Evolutionary conservation across 805 yeast species (phyloP).

Genomic region (Jamesozyma hellenica): DNA sequence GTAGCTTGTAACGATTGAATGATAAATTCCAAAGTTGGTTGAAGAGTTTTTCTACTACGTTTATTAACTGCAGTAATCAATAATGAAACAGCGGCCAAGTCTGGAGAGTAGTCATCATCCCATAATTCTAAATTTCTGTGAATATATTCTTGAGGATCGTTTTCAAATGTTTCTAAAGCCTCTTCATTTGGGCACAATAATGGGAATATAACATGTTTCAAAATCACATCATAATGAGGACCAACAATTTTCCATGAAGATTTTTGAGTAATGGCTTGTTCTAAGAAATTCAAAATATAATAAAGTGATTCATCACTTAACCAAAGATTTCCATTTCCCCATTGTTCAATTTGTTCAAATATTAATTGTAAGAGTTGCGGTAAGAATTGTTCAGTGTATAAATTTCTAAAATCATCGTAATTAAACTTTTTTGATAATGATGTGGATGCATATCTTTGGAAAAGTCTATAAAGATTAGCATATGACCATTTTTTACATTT

Average conservation of each 20-base stretch:
- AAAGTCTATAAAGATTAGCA: constrained; percentile 63
- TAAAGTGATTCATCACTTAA: constrained; percentile 54
- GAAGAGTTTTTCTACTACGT: constrained; percentile 49
- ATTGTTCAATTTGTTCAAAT: constrained; percentile 56
- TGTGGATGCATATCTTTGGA: constrained; percentile 57
- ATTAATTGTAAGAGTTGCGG: constrained; percentile 64
- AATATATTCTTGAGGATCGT: constrained; percentile 82
- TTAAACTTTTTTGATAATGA: constrained; percentile 37
- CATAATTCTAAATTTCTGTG: constrained; percentile 57
- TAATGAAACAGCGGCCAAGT: constrained; percentile 67
- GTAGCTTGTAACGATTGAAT: constrained; percentile 36
- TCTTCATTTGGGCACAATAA: constrained; percentile 59
- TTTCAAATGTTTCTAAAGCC: constrained; percentile 64
- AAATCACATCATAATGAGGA: constrained; percentile 53
- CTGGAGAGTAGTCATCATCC: constrained; percentile 59
- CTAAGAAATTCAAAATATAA: constrained; percentile 54
- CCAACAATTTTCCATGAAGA: constrained; percentile 57
- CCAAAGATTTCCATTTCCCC: constrained; percentile 66
- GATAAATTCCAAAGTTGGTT: constrained; percentile 51
- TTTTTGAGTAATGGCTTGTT: constrained; percentile 48
- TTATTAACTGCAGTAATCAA: constrained; percentile 63
- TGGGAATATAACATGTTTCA: constrained; percentile 68
- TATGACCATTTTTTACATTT: constrained; percentile 85
- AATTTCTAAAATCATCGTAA: constrained; percentile 49
- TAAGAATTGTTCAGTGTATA: constrained; percentile 48